These are phyloP conservation scores for Eucalyptus brandiana DNA, from an alignment of 345 rosid species.

Conservation along the genomic window DNA sequence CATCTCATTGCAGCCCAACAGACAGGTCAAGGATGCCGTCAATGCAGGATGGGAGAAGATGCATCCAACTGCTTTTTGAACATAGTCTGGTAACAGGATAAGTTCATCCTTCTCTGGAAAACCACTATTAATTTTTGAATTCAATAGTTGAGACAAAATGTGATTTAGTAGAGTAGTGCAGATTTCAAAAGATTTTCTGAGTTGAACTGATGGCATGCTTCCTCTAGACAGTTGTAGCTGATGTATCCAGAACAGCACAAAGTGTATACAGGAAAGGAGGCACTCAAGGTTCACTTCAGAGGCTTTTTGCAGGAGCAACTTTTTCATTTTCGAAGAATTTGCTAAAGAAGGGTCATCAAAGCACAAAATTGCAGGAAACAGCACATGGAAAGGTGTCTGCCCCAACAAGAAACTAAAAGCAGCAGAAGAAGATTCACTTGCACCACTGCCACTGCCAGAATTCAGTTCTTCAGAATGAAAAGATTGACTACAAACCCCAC, in stretches of 20 bases:
- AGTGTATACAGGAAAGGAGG: conserved; percentile 29
- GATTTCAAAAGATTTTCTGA: conserved; percentile 37
- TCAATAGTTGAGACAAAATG: conserved; percentile 32
- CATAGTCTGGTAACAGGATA: conserved; percentile 9
- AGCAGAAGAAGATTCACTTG: conserved; percentile 19
- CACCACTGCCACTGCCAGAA: conserved; percentile 10
- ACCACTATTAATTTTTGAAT: conserved; percentile 12
- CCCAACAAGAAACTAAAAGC: conserved; percentile 22
- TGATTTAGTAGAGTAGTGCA: conserved; percentile 48
- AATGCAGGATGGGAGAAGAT: conserved; percentile 62
- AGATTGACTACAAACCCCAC: not conserved
- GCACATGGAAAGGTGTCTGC: not conserved
- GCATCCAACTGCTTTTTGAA: conserved; percentile 40
- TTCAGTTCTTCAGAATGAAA: conserved; percentile 20
- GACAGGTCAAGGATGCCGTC: conserved; percentile 24
- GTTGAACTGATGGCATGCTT: conserved; percentile 25
- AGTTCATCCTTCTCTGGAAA: not conserved
- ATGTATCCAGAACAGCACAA: conserved; percentile 58
- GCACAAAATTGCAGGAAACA: not conserved
- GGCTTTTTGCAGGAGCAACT: conserved; percentile 51
- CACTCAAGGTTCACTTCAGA: conserved; percentile 25
- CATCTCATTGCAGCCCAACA: conserved; percentile 28
- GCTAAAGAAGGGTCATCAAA: conserved; percentile 1
- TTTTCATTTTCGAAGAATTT: conserved; percentile 24
- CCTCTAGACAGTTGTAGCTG: conserved; percentile 35